These are phyloP conservation scores for Nemania abortiva DNA, from an alignment of 2,329 filamentous ascomycete species.

Conservation along the genomic window DNA sequence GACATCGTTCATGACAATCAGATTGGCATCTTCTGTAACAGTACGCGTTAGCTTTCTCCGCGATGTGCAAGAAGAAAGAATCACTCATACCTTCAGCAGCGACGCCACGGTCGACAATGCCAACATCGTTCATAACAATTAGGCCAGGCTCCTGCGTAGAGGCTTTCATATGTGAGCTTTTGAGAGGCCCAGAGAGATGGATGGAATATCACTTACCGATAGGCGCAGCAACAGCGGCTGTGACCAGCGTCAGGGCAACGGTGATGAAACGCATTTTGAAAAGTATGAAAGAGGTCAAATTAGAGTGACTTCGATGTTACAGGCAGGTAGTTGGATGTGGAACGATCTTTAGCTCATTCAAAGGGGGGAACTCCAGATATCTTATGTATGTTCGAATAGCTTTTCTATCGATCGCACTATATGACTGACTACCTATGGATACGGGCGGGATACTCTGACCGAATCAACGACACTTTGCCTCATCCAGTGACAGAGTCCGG, in stretches of 20 bases:
- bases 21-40: too few species aligned
- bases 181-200: neutral
- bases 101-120: neutral
- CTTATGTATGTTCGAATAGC: neutral
- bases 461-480: neutral
- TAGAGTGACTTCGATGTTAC: neutral
- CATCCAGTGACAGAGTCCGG: neutral
- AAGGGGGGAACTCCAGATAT: neutral
- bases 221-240: neutral
- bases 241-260: neutral
- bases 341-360: neutral
- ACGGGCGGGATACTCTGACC: neutral
- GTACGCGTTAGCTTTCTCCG: too few species aligned
- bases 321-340: neutral
- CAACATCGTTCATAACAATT: neutral
- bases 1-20: too few species aligned
- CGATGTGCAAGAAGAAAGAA: too few species aligned
- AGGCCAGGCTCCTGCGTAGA: neutral
- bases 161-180: neutral
- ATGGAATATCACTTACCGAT: neutral
- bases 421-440: neutral
- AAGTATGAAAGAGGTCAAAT: neutral
- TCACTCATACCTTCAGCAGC: neutral
- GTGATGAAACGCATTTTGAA: neutral
- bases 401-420: neutral